Conservation (phyloP, 2,329 filamentous ascomycete species). For the Epichloe sylvatica region DNA sequence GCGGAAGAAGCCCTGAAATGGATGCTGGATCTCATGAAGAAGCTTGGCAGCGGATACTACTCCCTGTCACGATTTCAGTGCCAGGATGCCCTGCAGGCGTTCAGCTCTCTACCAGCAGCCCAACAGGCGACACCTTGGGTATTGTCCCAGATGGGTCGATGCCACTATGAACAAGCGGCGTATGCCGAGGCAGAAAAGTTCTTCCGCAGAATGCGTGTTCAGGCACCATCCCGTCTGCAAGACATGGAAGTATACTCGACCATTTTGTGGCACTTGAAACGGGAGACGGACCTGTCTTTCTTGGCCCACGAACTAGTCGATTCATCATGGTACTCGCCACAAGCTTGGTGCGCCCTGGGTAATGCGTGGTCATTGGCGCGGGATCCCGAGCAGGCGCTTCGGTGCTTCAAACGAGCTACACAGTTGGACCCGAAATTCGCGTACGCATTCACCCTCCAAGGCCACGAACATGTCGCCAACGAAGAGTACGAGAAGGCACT, state of each 20-base stretch:
- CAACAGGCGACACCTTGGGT: constrained; percentile 93
- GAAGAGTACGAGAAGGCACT: constrained; percentile 96
- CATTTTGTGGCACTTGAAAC: constrained; percentile 94
- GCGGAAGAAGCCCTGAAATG: constrained; percentile 63
- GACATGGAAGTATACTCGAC: constrained; percentile 99
- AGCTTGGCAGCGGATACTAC: constrained; percentile 68
- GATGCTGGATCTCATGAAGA: constrained; percentile 67
- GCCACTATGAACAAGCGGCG: constrained; percentile 78
- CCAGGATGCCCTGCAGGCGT: constrained; percentile 59
- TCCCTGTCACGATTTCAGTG: constrained; percentile 67
- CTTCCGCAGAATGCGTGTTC: constrained; percentile 64
- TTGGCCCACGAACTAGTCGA: constrained; percentile 84
- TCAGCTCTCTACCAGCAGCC: constrained; percentile 52
- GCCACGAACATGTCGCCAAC: constrained; percentile 88
- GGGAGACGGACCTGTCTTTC: constrained; percentile 81
- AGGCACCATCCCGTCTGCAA: constrained; percentile 70
- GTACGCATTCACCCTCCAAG: constrained; percentile 90
- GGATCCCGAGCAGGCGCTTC: constrained; percentile 87
- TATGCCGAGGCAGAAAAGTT: constrained; percentile 79
- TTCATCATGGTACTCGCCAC: constrained; percentile 72
- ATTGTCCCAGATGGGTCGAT: constrained; percentile 75
- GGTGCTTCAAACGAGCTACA: constrained; percentile 88
- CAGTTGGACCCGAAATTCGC: constrained; percentile 83
- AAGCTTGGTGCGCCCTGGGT: constrained; percentile 90
- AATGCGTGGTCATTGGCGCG: constrained; percentile 88